These are phyloP conservation scores for Albatrellus ellisii DNA, from an alignment of 768 basidiomycete species.

Conservation along the genomic window DNA sequence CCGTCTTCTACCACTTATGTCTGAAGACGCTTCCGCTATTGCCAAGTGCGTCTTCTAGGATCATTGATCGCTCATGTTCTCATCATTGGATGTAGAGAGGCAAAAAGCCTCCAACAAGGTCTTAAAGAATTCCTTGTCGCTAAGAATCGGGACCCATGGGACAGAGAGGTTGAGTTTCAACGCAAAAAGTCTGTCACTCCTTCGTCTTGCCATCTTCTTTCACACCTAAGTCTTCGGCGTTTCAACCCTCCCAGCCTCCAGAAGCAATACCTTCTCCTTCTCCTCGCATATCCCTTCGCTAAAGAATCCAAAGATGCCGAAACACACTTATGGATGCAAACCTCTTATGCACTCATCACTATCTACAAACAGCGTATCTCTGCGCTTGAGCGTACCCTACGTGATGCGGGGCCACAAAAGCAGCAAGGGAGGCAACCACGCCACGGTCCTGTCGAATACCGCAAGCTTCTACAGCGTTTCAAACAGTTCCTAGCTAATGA, in stretches of 20 bases:
- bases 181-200: conserved; percentile 60
- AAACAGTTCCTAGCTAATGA: conserved; percentile 82
- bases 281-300: conserved; percentile 55
- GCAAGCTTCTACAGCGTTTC: conserved; percentile 81
- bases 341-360: conserved; percentile 75
- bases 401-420: conserved; percentile 18
- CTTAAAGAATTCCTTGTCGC: conserved; percentile 51
- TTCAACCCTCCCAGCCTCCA: too few species aligned
- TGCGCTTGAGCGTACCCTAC: conserved; percentile 34
- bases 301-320: conserved; percentile 71
- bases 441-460: conserved; percentile 64
- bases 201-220: background rate
- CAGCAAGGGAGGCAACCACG: conserved; percentile 26
- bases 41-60: conserved; percentile 20
- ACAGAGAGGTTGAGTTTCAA: conserved; percentile 75
- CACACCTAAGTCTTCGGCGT: too few species aligned
- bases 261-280: conserved; percentile 51
- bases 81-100: conserved; percentile 50
- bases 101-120: conserved; percentile 58
- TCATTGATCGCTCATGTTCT: conserved; percentile 7
- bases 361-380: conserved; percentile 69
- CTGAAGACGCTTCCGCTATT: conserved; percentile 27
- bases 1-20: conserved; percentile 19
- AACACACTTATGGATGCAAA: conserved; percentile 86
- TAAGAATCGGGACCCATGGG: conserved; percentile 65